phyloP scores from a whole-genome alignment of 2,329 filamentous ascomycete species.

The Neonectria magnoliae region DNA sequence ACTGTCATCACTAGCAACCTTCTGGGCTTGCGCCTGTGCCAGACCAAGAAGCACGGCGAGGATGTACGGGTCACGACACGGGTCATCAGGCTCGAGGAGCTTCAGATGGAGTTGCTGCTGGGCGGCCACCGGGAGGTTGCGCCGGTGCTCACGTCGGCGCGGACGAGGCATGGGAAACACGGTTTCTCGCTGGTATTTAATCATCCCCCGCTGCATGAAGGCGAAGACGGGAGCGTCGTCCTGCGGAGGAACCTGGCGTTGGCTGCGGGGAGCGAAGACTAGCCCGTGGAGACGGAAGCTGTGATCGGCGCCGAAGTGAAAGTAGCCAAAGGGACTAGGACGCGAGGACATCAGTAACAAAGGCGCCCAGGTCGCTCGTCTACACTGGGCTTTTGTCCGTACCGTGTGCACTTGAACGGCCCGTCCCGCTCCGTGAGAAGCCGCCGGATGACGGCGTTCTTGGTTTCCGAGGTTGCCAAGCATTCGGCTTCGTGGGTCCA shows the following conservation, averaged over 20 bases:
- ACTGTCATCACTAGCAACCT: not conserved
- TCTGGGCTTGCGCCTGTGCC: conserved; percentile 37
- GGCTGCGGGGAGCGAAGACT: conserved; percentile 26
- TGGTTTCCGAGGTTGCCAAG: conserved; percentile 35
- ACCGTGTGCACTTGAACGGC: conserved; percentile 34
- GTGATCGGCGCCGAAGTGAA: conserved; percentile 33
- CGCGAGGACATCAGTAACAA: not conserved
- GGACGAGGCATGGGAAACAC: conserved; percentile 31
- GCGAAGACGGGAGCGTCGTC: conserved; percentile 30
- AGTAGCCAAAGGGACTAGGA: conserved; percentile 36
- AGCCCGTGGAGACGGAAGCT: conserved; percentile 38
- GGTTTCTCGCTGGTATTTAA: conserved; percentile 30
- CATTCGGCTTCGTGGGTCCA: conserved; percentile 31
- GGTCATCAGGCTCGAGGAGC: conserved; percentile 31
- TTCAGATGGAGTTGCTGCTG: conserved; percentile 31
- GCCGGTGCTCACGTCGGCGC: conserved; percentile 3
- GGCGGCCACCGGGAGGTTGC: conserved; percentile 30
- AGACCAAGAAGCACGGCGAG: conserved; percentile 37
- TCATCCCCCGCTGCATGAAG: conserved; percentile 37
- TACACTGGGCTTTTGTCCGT: not conserved
- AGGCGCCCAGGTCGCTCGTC: rapidly evolving
- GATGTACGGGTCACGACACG: conserved; percentile 38
- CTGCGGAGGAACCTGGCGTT: conserved; percentile 8
- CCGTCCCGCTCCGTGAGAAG: conserved; percentile 33
- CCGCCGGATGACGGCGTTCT: conserved; percentile 33